Conservation (phyloP, 2,329 filamentous ascomycete genomes). For the Botrytis cinerea region DNA sequence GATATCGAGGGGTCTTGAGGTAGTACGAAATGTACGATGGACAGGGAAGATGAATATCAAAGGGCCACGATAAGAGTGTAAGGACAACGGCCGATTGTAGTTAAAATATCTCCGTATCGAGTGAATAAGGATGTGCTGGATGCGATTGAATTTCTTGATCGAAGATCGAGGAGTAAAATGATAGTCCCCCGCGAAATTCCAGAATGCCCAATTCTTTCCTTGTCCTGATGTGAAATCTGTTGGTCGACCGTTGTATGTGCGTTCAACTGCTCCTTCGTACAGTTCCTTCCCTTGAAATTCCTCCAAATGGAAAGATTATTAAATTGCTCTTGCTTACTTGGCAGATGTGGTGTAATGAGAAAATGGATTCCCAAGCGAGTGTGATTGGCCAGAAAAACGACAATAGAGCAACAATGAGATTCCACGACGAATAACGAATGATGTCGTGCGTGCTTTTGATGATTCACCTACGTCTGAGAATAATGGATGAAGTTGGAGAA, state of each 20-base stretch:
- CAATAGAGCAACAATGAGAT: not conserved
- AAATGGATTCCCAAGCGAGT: slow-evolving; percentile 1
- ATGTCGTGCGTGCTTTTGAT: not conserved
- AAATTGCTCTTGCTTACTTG: slow-evolving; percentile 1
- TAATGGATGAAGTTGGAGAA: not conserved
- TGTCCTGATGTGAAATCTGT: not conserved
- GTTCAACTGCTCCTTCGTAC: not conserved
- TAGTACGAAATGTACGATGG: not conserved
- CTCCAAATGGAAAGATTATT: not conserved
- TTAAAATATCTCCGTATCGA: not conserved
- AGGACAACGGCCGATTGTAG: not conserved
- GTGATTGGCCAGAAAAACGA: not conserved
- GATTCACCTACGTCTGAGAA: not conserved
- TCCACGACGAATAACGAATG: slow-evolving; percentile 4
- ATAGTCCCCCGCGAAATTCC: not conserved
- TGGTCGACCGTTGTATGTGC: not conserved
- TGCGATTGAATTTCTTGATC: not conserved
- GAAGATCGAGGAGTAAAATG: not conserved
- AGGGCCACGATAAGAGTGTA: not conserved
- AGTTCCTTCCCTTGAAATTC: not conserved
- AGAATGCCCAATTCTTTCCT: not conserved
- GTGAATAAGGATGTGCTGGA: not conserved
- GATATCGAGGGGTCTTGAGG: slow-evolving; percentile 12
- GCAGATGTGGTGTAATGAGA: not conserved
- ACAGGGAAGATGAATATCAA: not conserved